Conservation (phyloP, 2,329 filamentous ascomycete species). For the Fusarium poae region DNA sequence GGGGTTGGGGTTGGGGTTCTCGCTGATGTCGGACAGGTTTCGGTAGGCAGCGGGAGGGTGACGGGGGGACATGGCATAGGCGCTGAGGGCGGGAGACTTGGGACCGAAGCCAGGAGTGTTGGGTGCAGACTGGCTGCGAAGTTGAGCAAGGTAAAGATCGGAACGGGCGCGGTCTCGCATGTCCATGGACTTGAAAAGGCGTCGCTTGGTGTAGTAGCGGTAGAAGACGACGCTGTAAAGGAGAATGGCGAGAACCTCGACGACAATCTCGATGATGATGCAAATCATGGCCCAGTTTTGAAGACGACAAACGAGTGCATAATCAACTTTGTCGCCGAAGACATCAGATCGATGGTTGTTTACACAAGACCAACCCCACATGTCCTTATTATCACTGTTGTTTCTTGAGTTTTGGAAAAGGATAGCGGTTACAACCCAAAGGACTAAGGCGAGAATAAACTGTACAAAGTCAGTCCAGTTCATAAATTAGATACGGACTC, state of each 20-base stretch:
- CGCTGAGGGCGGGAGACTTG: conserved; percentile 67
- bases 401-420: conserved; percentile 83
- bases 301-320: conserved; percentile 90
- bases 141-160: conserved; percentile 91
- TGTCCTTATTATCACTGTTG: conserved; percentile 80
- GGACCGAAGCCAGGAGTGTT: conserved; percentile 92
- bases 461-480: conserved; percentile 32
- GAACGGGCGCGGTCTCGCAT: conserved; percentile 92
- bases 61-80: conserved; percentile 69
- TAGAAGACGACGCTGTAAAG: conserved; percentile 98
- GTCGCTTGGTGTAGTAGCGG: conserved; percentile 96
- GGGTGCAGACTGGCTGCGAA: conserved; percentile 87
- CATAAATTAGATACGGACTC: neutral
- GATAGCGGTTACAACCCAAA: conserved; percentile 91
- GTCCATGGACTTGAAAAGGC: conserved; percentile 97
- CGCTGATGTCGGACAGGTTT: conserved; percentile 61
- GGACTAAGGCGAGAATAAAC: conserved; percentile 91
- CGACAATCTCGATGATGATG: conserved; percentile 95
- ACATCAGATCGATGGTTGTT: conserved; percentile 84
- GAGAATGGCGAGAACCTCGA: conserved; percentile 90
- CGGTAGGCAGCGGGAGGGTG: conserved; percentile 70
- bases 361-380: conserved; percentile 99
- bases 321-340: conserved; percentile 85
- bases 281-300: conserved; percentile 96
- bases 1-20: conserved; percentile 60